Evolutionary conservation across 2,329 filamentous ascomycete genomes (phyloP).

Genomic region (Trichoderma arundinaceum): DNA sequence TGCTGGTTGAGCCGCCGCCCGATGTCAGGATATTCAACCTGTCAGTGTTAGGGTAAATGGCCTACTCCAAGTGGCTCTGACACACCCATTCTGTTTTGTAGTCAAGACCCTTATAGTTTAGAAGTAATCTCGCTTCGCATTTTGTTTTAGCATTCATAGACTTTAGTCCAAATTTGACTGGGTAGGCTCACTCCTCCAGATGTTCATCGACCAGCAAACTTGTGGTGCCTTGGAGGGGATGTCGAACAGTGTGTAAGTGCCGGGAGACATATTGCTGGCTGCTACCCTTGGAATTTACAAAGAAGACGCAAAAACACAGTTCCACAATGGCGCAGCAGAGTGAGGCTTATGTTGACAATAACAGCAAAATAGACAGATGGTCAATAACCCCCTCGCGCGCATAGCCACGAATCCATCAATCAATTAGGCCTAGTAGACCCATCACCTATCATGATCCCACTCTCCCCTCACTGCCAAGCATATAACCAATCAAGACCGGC

Average conservation of each 20-base stretch:
- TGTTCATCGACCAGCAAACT: slow-evolving; percentile 24
- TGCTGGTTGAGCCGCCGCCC: slow-evolving; percentile 5
- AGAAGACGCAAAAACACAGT: not conserved
- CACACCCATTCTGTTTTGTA: slow-evolving; percentile 27
- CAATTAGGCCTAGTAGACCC: slow-evolving; percentile 10
- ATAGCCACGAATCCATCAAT: slow-evolving; percentile 3
- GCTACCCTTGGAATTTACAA: not conserved
- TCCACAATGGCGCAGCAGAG: not conserved
- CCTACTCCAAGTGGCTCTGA: not conserved
- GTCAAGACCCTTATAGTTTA: slow-evolving; percentile 13
- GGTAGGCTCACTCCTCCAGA: slow-evolving; percentile 11
- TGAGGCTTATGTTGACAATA: not conserved
- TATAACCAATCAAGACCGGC: too few relatives aligned
- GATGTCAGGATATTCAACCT: slow-evolving; percentile 25
- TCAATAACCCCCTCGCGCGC: not conserved
- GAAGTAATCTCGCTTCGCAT: slow-evolving; percentile 2
- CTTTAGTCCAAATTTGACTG: too few relatives aligned
- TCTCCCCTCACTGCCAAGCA: not conserved
- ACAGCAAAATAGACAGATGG: not conserved
- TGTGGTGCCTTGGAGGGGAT: slow-evolving; percentile 17
- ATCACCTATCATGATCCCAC: not conserved
- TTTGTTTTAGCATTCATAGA: not conserved
- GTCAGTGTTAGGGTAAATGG: not conserved
- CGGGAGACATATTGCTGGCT: not conserved
- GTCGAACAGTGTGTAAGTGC: slow-evolving; percentile 17